Conservation (phyloP, 768 basidiomycete species). For the Auricularia cornea region DNA sequence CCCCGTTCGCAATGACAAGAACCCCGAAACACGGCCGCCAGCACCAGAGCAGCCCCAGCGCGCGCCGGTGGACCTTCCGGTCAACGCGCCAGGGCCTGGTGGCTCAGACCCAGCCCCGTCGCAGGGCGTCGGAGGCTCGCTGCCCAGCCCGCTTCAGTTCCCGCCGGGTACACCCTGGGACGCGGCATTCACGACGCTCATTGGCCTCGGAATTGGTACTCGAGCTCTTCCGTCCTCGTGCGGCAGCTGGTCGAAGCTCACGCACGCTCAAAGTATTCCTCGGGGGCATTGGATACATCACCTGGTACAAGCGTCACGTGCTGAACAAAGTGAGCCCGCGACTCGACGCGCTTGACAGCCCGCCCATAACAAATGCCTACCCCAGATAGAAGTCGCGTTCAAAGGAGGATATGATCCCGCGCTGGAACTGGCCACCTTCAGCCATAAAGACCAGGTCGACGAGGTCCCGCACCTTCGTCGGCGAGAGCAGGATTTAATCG, state of each 20-base stretch:
- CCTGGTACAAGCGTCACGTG: constrained; percentile 79
- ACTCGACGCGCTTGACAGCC: neutral
- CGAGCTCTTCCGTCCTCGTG: constrained; percentile 4
- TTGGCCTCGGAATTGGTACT: constrained; percentile 55
- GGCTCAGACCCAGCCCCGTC: neutral
- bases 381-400: constrained; percentile 72
- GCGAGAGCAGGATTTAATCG: constrained; percentile 66
- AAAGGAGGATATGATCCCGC: constrained; percentile 75
- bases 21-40: neutral
- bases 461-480: constrained; percentile 60
- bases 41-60: neutral
- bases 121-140: neutral
- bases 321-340: constrained; percentile 53
- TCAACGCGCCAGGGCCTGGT: neutral
- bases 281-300: constrained; percentile 63
- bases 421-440: constrained; percentile 55
- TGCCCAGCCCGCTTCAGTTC: neutral
- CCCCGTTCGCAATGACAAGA: neutral
- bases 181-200: constrained; percentile 48
- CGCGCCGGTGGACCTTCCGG: neutral
- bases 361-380: neutral
- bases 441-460: constrained; percentile 22
- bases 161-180: constrained; percentile 21
- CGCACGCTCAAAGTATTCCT: constrained; percentile 45
- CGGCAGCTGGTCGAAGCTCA: neutral